Evolutionary conservation across 805 yeast species (phyloP), one percentile per base, ranked within the genome.

Genomic region (Wickerhamomyces silvicola): DNA sequence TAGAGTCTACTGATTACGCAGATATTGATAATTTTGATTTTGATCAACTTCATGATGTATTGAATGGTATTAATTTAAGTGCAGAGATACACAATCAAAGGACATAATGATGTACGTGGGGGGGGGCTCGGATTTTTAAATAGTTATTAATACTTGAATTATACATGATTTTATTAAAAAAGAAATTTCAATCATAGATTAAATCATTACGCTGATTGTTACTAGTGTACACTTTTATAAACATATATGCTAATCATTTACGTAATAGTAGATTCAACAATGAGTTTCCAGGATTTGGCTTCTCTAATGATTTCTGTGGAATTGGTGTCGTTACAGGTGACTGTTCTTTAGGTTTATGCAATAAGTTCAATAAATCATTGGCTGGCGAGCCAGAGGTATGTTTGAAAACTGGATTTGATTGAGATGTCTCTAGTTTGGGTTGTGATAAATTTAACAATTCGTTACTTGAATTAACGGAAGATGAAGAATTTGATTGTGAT

Each of bases 331-430:
- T 20, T 18, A 18, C 22, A 17, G 10, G 19, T 24, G 26, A 19
- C 15, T 24, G 32, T 20, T 18, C 17, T 14, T 22, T n/a, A 4
- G 30, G 18, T 22, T 38, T 41, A 29, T 46, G 48, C 10, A 47
- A 28, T 8, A 46, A 27, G 11, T 16, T 38, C 35, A 49, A 18
- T 14, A 47, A 30, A 12, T 48, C 49, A 16, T 35, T 33, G 10
- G 54, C 48, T 15, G 45, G 39, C 2, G 40, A 25, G 1, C 46
- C 48, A 10, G 37, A 18, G 17, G 37, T 30, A 10, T 38, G 37
- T 12, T 17, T 32, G 37, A 21, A 12, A 10, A 14, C 22, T 14
- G 30, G 29, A n/a, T 32, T 14, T 12, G 41, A 3, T 20, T 32
- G 32, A 10, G 36, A 28, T 6, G 24, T 6, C 17, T 32, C 31